Evolutionary conservation across 78 protist genomes (phyloP).

Genomic region (Kipferlia bialata): DNA sequence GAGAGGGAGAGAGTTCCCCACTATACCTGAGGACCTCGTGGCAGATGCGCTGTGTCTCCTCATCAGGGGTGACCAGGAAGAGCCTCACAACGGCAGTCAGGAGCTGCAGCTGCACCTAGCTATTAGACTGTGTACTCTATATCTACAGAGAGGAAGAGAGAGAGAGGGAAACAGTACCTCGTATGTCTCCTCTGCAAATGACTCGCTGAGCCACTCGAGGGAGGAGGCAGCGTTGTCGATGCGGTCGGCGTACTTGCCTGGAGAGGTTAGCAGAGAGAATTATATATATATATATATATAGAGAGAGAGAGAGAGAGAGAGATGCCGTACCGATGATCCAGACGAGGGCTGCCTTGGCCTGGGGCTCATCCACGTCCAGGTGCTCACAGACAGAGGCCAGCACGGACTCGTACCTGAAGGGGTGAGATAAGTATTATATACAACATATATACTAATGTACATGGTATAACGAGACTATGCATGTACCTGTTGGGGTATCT

Average conservation of each 20-base stretch:
- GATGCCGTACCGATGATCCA: too few species aligned
- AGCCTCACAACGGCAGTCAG: constrained; percentile 92
- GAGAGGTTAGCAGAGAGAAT: too few species aligned
- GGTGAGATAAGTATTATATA: constrained; percentile 57
- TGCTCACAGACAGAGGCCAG: constrained; percentile 88
- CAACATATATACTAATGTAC: constrained; percentile 76
- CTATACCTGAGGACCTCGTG: constrained; percentile 14
- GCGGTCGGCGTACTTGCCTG: constrained; percentile 94
- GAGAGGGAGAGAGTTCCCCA: too few species aligned
- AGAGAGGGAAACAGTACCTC: too few species aligned
- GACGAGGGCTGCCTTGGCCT: constrained; percentile 92
- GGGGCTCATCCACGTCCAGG: constrained; percentile 97
- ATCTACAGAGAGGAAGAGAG: too few species aligned
- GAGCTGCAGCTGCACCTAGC: constrained; percentile 84
- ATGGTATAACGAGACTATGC: constrained; percentile 2
- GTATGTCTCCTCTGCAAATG: constrained; percentile 38
- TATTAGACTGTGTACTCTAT: too few species aligned
- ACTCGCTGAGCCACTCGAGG: constrained; percentile 65
- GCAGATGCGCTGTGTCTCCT: constrained; percentile 64
- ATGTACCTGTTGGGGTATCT: constrained; percentile 11
- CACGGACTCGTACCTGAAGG: constrained; percentile 82
- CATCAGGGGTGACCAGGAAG: constrained; percentile 79
- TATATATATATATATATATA: too few species aligned
- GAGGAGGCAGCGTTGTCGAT: constrained; percentile 93
- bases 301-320: too few species aligned